Base-by-base conservation (phyloP, 108 stramenopile genomes). In the Skeletonema costatum region DNA sequence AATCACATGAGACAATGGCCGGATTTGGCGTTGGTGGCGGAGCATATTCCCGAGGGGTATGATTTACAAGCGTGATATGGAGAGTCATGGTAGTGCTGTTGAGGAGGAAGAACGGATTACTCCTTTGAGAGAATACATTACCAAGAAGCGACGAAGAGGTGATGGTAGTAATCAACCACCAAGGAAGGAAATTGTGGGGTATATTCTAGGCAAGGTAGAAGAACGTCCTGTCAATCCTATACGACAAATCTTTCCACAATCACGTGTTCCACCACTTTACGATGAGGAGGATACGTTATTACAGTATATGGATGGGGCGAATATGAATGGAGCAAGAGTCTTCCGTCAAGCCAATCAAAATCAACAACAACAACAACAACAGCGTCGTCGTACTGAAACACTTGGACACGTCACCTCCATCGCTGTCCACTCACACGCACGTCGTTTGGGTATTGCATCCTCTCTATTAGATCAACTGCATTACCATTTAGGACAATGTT, bases 171-270 rank as follows among this genome's bases (percentile, higher is more conserved):
- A 33, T 14, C 41, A 71, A 38, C 60, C 68, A 51, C 71, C 73
- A 2, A 77, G 83, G 65, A 86, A 79, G 42, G 88, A 90, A 64
- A 88, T 97, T 68, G 88, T 95, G 30, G 96, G 87, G 17, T 95
- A 97, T 76, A 88, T 97, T 30, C 67, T 97, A 19, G 96, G 96
- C 8, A 94, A 94, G 70, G 88, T 97, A 33, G 96, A 97, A 73
- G 73, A 87, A 46, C 74, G 77, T 42, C 78, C 75, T 8, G 58
- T 77, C 39, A 33, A 70, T 39, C 60, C 82, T 11, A 68, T 32
- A 19, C 38, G 76, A 39, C 51, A 66, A 50, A 64, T 73, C 42
- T 66, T 53, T 19, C 77, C 78, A 8, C 65, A 74, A 30, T 82
- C 84, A 31, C 42, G 35, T 7, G 68, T 61, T 32, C 39, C 60